A percentile compares a stretch with the other conserved stretches of the same genome.
These are phyloP conservation scores for Arthrobotrys sinensis DNA, from an alignment of 2,329 filamentous ascomycete species.

Conservation along the genomic window DNA sequence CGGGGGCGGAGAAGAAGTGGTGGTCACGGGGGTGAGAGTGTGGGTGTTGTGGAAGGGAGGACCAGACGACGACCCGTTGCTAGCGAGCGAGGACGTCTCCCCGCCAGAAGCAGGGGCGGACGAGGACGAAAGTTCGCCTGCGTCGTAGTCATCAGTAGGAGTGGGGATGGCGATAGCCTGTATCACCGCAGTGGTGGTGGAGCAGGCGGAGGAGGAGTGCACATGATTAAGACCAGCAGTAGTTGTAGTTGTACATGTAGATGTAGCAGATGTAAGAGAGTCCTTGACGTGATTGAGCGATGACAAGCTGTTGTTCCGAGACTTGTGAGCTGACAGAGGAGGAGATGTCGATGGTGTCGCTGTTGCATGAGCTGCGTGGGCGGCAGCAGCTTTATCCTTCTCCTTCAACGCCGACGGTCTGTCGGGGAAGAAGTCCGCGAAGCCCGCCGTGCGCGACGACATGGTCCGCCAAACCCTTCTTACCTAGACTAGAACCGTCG, in stretches of 20 bases:
- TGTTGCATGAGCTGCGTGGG: conserved; percentile 7
- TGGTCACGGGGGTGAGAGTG: conserved; percentile 60
- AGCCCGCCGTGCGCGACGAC: conserved; percentile 73
- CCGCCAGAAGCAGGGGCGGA: conserved; percentile 51
- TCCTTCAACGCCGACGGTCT: conserved; percentile 76
- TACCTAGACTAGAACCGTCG: conserved; percentile 51
- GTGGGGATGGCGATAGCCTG: conserved; percentile 59
- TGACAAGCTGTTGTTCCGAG: conserved; percentile 75
- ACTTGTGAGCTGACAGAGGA: conserved; percentile 70
- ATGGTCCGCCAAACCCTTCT: conserved; percentile 64
- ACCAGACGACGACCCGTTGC: conserved; percentile 55
- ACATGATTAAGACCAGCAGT: conserved; percentile 66
- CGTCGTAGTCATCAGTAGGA: conserved; percentile 59
- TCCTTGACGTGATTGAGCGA: conserved; percentile 69
- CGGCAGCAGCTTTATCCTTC: conserved; percentile 60
- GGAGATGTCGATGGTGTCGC: conserved; percentile 38
- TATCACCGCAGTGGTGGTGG: conserved; percentile 42
- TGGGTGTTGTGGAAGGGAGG: conserved; percentile 52
- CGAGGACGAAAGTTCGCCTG: conserved; percentile 40
- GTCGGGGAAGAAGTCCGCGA: conserved; percentile 88
- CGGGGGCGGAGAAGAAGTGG: conserved; percentile 57
- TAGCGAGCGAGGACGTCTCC: conserved; percentile 58
- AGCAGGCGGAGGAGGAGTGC: conserved; percentile 22
- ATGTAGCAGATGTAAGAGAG: conserved; percentile 63
- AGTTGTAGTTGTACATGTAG: conserved; percentile 64